These are phyloP conservation scores for Clavaria fumosa DNA, from an alignment of 768 basidiomycete species.

Conservation along the genomic window DNA sequence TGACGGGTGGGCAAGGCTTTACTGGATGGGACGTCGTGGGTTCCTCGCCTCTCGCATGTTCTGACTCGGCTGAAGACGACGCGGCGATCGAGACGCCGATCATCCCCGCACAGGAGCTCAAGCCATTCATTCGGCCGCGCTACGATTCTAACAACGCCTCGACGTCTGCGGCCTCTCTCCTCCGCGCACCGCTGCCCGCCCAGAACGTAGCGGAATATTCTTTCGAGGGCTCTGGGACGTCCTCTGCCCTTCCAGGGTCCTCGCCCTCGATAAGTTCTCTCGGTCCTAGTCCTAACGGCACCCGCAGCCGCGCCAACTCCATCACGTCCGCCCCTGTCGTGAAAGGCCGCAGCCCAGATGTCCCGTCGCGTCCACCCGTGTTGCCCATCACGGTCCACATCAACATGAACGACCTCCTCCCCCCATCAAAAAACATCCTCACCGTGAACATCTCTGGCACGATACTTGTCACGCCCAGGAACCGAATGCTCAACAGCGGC, in stretches of 20 bases:
- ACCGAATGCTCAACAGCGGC: constrained; percentile 15
- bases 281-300: constrained; percentile 21
- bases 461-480: constrained; percentile 40
- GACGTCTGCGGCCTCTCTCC: constrained; percentile 44
- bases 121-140: too few relatives aligned
- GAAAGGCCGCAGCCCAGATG: neutral
- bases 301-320: constrained; percentile 7
- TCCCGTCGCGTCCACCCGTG: constrained; percentile 28
- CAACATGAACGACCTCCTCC: constrained; percentile 65
- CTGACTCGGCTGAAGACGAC: too few relatives aligned
- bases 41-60: constrained; percentile 21
- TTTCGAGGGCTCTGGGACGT: constrained; percentile 40
- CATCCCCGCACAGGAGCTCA: too few relatives aligned
- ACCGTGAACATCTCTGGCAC: constrained; percentile 52
- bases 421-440: constrained; percentile 48
- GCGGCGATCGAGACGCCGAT: too few relatives aligned
- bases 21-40: constrained; percentile 53
- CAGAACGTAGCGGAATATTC: constrained; percentile 57
- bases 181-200: constrained; percentile 59
- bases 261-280: constrained; percentile 35
- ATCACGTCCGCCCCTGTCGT: constrained; percentile 2
- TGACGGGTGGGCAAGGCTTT: constrained; percentile 49
- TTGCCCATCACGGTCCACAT: constrained; percentile 58
- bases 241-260: constrained; percentile 22
- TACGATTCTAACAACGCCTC: constrained; percentile 18